Evolutionary conservation across 108 stramenopile genomes (phyloP).

Genomic region (Cyclotella baltica): DNA sequence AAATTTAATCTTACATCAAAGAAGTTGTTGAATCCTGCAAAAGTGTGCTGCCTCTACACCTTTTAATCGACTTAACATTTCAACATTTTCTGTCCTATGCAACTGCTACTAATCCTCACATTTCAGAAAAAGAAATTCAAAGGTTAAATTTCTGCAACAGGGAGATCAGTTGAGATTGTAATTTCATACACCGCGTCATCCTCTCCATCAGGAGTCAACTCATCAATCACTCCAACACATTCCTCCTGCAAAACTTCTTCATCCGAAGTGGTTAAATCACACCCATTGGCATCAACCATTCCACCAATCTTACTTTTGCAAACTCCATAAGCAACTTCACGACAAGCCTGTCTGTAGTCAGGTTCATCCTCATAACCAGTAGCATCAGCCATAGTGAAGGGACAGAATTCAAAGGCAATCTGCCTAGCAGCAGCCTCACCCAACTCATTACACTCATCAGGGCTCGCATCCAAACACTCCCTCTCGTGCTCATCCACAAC

Average conservation of each 20-base stretch:
- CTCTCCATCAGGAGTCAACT: neutral
- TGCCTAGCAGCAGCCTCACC: neutral
- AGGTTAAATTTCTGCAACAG: no score
- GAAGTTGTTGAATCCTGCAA: no score
- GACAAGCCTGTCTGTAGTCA: slow-evolving; percentile 4
- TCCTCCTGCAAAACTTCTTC: neutral
- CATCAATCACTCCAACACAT: neutral
- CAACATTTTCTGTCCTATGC: no score
- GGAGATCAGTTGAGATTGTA: no score
- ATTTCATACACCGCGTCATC: no score
- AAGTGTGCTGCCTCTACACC: no score
- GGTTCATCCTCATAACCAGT: neutral
- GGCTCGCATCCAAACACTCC: neutral
- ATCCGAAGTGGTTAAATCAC: neutral
- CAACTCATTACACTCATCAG: neutral
- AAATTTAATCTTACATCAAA: no score
- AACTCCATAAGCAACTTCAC: slow-evolving; percentile 14
- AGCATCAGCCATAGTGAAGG: neutral
- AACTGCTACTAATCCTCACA: no score
- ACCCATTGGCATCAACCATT: neutral
- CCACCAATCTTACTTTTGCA: neutral
- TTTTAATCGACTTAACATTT: no score
- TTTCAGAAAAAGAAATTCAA: no score
- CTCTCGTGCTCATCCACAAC: slow-evolving; percentile 1
- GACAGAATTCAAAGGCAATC: slow-evolving; percentile 6